Evolutionary conservation across 805 yeast genomes (phyloP).

Genomic region (Nematodospora valgi): DNA sequence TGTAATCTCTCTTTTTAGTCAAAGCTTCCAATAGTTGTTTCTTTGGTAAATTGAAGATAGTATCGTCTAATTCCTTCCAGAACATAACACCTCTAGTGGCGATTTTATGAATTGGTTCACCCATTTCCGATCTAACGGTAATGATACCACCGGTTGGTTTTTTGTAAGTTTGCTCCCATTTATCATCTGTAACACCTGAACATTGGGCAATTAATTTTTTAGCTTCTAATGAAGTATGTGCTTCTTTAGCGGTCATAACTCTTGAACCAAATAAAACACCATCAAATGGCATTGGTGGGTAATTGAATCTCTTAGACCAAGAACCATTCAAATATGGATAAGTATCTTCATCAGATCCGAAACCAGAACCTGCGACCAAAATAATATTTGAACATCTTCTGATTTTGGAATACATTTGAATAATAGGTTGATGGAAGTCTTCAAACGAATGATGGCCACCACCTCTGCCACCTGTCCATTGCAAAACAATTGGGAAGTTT

Average conservation of each 20-base stretch:
- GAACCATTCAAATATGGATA: conserved; percentile 97
- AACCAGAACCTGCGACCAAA: conserved; percentile 96
- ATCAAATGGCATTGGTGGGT: conserved; percentile 99
- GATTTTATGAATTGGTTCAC: conserved; percentile 98
- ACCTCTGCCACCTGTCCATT: conserved; percentile 99
- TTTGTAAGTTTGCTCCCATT: conserved; percentile 95
- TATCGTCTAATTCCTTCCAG: conserved; percentile 97
- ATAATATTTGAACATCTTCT: conserved; percentile 89
- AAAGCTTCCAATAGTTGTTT: conserved; percentile 79
- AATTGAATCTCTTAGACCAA: conserved; percentile 84
- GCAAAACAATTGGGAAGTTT: conserved; percentile 91
- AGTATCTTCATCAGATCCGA: conserved; percentile 95
- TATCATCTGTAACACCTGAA: conserved; percentile 79
- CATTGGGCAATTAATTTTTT: conserved; percentile 88
- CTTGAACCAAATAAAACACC: conserved; percentile 96
- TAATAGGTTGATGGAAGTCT: conserved; percentile 97
- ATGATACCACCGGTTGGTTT: conserved; percentile 95
- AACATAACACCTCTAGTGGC: conserved; percentile 97
- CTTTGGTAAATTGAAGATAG: conserved; percentile 88
- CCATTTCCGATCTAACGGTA: conserved; percentile 98
- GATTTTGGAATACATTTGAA: conserved; percentile 93
- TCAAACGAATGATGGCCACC: conserved; percentile 99
- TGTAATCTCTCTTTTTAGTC: conserved; percentile 78
- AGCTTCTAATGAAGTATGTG: conserved; percentile 89
- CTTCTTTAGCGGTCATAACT: conserved; percentile 97